These are phyloP conservation scores for Xylariaceae sp. DNA, from an alignment of 2,329 filamentous ascomycete genomes.

Conservation along the genomic window DNA sequence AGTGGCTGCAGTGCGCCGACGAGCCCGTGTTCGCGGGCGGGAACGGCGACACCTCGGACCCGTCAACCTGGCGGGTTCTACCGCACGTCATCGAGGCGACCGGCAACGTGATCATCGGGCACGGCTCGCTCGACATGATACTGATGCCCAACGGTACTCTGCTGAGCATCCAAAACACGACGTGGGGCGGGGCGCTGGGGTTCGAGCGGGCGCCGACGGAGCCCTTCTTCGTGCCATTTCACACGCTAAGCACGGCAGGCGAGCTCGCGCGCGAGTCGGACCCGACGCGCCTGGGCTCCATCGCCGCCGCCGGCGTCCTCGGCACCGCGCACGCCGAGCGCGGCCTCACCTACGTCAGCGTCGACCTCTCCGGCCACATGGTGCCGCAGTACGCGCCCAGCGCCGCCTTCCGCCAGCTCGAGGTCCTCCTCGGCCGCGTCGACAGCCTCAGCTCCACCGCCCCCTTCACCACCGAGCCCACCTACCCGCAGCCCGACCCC, in stretches of 20 bases:
- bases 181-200: constrained; percentile 71
- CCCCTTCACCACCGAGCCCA: constrained; percentile 33
- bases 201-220: constrained; percentile 64
- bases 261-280: constrained; percentile 32
- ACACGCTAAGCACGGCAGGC: constrained; percentile 45
- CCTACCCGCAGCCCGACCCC: constrained; percentile 31
- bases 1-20: constrained; percentile 32
- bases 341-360: constrained; percentile 70
- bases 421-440: constrained; percentile 74
- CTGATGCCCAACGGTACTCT: constrained; percentile 71
- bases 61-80: constrained; percentile 60
- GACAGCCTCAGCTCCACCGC: constrained; percentile 38
- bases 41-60: constrained; percentile 59
- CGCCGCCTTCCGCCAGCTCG: constrained; percentile 71
- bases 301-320: constrained; percentile 66
- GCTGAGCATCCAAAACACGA: constrained; percentile 78
- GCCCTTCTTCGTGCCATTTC: constrained; percentile 71
- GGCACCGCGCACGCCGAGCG: constrained; percentile 74
- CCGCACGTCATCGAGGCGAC: constrained; percentile 74
- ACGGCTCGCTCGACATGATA: constrained; percentile 71
- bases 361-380: constrained; percentile 70
- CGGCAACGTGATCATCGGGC: constrained; percentile 72
- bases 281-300: constrained; percentile 38
- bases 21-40: constrained; percentile 42
- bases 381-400: constrained; percentile 68